phyloP scores from a whole-genome alignment of 176 grass and related monocot species.

The Poa annua region DNA sequence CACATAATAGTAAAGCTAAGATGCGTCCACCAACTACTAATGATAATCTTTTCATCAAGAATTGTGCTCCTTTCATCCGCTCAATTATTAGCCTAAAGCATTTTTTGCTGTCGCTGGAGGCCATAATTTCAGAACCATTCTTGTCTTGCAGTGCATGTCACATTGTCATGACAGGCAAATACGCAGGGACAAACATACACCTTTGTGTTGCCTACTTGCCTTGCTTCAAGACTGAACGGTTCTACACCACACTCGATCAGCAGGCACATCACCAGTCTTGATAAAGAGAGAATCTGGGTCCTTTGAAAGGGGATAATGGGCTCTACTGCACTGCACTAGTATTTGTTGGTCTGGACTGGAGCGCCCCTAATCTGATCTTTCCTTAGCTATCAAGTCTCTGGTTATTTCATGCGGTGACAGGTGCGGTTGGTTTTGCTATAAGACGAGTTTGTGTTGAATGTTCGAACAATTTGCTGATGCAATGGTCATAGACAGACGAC shows the following conservation, averaged over 20 bases:
- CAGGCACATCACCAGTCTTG: slow-evolving; percentile 36
- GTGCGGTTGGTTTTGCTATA: background rate
- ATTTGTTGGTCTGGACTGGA: slow-evolving; percentile 58
- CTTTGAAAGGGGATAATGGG: slow-evolving; percentile 47
- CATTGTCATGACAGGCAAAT: slow-evolving; percentile 43
- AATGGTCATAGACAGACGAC: background rate
- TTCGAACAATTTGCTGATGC: background rate
- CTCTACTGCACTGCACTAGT: slow-evolving; percentile 55
- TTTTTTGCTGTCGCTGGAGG: slow-evolving; percentile 40
- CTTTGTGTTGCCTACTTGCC: slow-evolving; percentile 33
- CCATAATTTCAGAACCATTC: slow-evolving; percentile 46
- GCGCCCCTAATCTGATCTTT: slow-evolving; percentile 44
- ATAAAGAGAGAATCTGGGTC: slow-evolving; percentile 47
- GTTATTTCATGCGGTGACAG: slow-evolving; percentile 20
- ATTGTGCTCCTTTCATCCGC: slow-evolving; percentile 41
- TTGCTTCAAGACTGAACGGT: slow-evolving; percentile 18
- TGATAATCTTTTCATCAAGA: slow-evolving; percentile 44
- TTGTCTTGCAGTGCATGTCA: slow-evolving; percentile 46
- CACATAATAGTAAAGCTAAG: slow-evolving; percentile 50
- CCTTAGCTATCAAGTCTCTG: slow-evolving; percentile 66
- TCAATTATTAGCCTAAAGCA: slow-evolving; percentile 63
- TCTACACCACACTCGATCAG: slow-evolving; percentile 44
- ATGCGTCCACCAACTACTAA: slow-evolving; percentile 43
- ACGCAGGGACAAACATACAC: slow-evolving; percentile 36
- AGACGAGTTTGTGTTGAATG: slow-evolving; percentile 6